Evolutionary conservation across 768 basidiomycete genomes (phyloP), one percentile per base, ranked within the genome.

Genomic region (Pleurotus pulmonarius): DNA sequence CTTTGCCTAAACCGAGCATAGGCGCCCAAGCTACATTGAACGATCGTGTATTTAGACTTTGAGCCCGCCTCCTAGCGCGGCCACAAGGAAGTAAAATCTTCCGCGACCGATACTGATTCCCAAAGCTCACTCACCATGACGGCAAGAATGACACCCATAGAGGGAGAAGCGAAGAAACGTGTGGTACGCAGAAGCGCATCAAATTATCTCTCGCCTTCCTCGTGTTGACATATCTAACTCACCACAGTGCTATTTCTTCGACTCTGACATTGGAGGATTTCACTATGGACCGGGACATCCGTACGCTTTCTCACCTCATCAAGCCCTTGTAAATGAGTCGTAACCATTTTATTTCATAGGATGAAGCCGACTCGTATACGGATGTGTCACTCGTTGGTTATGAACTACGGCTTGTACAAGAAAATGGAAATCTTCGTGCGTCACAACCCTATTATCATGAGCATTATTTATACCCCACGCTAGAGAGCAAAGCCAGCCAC

Each of bases 401-500:
- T 99, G 97, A 99, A 98, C 73, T 98, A 98, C 70, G 94, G 95
- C 16, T 75, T 99, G 15, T 99, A 99, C 78, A 98, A 98, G 74
- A 94, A 94, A 74, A 99, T 99, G 97, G 97, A 99, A 72, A 99
- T 99, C 62, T 99, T 98, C 64, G 97, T 98, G 67, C 64, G 97
- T 80, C 49, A 26, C 26, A 22, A 34, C 44, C 49, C n/a, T 22
- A 8, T n/a, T 8, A 16, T n/a, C 25, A 29, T n/a, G 29, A 34
- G 51, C 60, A 5, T 39, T 26, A 49, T 29, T 20, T 4, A 18
- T 15, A n/a, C n/a, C 25, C 26, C 24, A 25, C 15, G 52, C 24
- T 64, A 99, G 97, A 86, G 97, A 58, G 97, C 97, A 3, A 99
- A 99, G 80, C 97, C 97, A 5, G 97, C 97, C 6, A 99, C 97